These are phyloP conservation scores for Gynochthodes officinalis DNA, from an alignment of 257 asterid species.

Conservation along the genomic window DNA sequence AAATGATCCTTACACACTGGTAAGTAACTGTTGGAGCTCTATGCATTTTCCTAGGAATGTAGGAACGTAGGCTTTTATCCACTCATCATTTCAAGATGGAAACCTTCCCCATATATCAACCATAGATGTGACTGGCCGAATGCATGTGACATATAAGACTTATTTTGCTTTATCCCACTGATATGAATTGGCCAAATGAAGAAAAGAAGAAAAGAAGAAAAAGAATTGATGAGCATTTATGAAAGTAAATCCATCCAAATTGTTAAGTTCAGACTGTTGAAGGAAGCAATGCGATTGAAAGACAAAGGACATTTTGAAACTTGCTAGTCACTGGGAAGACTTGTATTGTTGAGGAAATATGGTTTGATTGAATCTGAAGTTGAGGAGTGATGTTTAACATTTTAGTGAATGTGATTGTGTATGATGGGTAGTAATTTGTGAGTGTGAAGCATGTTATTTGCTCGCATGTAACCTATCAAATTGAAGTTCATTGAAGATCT, in stretches of 20 bases:
- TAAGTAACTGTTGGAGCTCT: constrained; percentile 32
- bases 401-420: neutral
- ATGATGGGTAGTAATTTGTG: neutral
- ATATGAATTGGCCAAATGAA: neutral
- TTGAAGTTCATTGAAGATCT: neutral
- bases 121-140: neutral
- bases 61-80: too few species aligned
- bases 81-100: too few species aligned
- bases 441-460: neutral
- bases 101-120: neutral
- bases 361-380: neutral
- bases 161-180: neutral
- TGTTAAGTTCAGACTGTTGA: neutral
- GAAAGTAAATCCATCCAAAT: neutral
- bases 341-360: neutral
- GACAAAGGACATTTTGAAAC: neutral
- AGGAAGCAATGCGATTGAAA: neutral
- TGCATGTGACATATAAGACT: neutral
- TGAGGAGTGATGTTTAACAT: neutral
- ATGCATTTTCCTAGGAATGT: too few species aligned
- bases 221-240: neutral
- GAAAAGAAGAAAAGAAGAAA: neutral
- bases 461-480: neutral
- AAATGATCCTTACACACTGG: constrained; percentile 96
- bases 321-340: neutral